Base-by-base conservation (phyloP, 2,329 filamentous ascomycete genomes). In the Paramyrothecium sp. region DNA sequence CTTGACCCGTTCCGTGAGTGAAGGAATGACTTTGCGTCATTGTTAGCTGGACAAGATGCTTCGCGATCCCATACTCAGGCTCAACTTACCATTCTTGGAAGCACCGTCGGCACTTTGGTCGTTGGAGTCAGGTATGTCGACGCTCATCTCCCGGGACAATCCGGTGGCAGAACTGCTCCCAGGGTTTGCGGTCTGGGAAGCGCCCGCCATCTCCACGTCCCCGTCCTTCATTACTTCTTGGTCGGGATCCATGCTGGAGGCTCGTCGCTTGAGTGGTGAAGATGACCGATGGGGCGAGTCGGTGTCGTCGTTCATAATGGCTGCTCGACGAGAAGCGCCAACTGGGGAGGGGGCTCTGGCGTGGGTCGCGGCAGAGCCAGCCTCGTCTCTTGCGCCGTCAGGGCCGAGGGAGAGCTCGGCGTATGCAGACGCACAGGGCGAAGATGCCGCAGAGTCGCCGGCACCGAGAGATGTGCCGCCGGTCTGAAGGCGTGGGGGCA, bases 231-330 rank as follows among this genome's bases (percentile, higher is more conserved):
- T 70, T 55, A 70, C 65, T 41, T 77, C 71, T 22, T 69, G 67
- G 52, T 82, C 81, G 53, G 77, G 78, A 54, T 85, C 82, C 82
- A 86, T 85, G 67, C 82, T 86, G 58, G 83, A 86, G 38, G 85
- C 85, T 61, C 81, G 80, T 67, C 86, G 79, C 73, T 89, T 89
- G 56, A 88, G 71, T 8, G 86, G 86, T 20, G 86, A 89, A 26
- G 85, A 87, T 20, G 86, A 86, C 64, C 86, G 80, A 49, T 87
- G 81, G 58, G 81, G 78, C 22, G 79, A 67, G 60, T 87, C 82
- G 63, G 80, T 76, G 71, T 84, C 81, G 62, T 81, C 84, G 61
- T 83, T 82, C 82, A 87, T 86, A 58, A 87, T 79, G 63, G 77
- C 80, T 61, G 82, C 78, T 64, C 79, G 78, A 16, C 16, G 33